Base-by-base conservation (phyloP, 2,329 filamentous ascomycete genomes). In the Paracoccidioides lutzii region DNA sequence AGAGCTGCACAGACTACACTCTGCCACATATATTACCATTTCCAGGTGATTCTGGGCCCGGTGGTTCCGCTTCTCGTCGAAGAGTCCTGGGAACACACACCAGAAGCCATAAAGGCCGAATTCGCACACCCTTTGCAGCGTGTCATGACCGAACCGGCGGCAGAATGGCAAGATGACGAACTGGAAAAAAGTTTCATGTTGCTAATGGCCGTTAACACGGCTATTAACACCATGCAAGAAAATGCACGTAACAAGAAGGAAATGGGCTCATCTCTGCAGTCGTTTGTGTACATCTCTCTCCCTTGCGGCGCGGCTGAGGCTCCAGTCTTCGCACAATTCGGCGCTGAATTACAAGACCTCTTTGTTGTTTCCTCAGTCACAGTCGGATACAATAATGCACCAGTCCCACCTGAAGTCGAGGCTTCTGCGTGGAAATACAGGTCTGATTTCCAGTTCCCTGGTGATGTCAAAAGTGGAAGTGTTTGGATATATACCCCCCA, bases 31-130 rank as follows among this genome's bases (percentile, higher is more conserved):
- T 83, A 91, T 58, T 73, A 81, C 5, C 82, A 88, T 40, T 75
- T 96, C 15, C 74, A 90, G 59, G 80, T 84, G 54, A 88, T 95
- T 78, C 76, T 97, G 35, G 84, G 81, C 2, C 90, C 91, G 1
- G 80, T 95, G 55, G 86, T 85, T 8, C 91, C 91, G 0, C 69
- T 90, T 42, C 78, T 97, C 3, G 85, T 96, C 0, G 88, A 95
- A 66, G 91, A 97, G 71, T 85, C 86, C 0, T 95, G 88, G 88
- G 83, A 85, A 54, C 81, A 90, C 69, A 79, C 84, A 3, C 88
- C 90, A 0, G 70, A 75, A 8, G 79, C 77, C 69, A 79, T 93
- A 69, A 78, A 78, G 53, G 66, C 75, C 28, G 73, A 77, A 6
- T 64, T 65, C n/a, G 62, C 67, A 37, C 72, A 78, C 64, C 73